Conservation (phyloP, 441 rosid species). For the Macaranga tanarius region DNA sequence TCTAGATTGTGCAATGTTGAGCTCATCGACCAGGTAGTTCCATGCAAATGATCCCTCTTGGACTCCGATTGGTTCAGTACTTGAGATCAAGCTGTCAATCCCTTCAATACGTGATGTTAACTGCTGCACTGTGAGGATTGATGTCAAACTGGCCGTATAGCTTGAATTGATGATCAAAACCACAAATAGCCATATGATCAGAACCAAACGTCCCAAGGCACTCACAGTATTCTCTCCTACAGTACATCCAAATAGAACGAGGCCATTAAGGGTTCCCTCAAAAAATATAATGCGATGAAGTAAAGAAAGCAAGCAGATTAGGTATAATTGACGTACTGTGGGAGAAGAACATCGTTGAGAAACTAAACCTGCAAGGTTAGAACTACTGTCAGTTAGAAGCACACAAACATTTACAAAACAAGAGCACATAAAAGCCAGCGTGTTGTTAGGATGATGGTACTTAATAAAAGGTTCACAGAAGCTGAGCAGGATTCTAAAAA, state of each 20-base stretch:
- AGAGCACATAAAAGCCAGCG: neutral
- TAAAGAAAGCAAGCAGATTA: slow-evolving; percentile 17
- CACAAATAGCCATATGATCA: slow-evolving; percentile 87
- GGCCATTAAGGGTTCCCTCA: slow-evolving; percentile 14
- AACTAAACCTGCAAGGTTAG: slow-evolving; percentile 86
- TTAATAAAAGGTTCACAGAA: neutral
- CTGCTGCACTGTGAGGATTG: slow-evolving; percentile 91
- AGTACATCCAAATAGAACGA: slow-evolving; percentile 25
- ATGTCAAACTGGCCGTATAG: slow-evolving; percentile 95
- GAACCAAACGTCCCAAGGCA: slow-evolving; percentile 76
- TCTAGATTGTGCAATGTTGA: slow-evolving; percentile 72
- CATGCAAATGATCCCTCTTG: slow-evolving; percentile 86
- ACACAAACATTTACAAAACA: slow-evolving; percentile 7
- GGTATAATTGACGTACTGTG: slow-evolving; percentile 60
- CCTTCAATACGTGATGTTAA: slow-evolving; percentile 76
- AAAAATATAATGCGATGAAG: neutral
- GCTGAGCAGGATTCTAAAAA: neutral
- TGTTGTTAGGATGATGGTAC: neutral
- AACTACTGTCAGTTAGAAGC: slow-evolving; percentile 20
- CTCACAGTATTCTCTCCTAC: slow-evolving; percentile 93
- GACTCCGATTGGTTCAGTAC: slow-evolving; percentile 75
- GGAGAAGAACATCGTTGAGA: slow-evolving; percentile 98
- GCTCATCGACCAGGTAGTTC: slow-evolving; percentile 76
- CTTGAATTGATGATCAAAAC: slow-evolving; percentile 96
- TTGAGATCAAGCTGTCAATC: slow-evolving; percentile 65